Conservation (phyloP, 1,284 basidiomycete species). For the Marasmius oreades region DNA sequence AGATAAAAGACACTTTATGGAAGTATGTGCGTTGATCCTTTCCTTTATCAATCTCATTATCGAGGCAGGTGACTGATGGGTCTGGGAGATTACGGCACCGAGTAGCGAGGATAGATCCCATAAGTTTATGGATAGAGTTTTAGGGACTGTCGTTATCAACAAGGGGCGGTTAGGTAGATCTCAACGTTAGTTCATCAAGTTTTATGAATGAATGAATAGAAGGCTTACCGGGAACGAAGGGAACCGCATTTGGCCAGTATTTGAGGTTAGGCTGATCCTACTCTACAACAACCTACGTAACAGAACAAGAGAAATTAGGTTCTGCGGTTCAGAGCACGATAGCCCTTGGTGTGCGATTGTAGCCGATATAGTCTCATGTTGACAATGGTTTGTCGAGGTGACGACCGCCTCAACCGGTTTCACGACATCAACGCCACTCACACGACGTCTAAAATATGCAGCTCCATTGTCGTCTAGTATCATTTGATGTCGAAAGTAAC, state of each 20-base stretch:
- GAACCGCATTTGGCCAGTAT: neutral
- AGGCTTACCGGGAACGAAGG: neutral
- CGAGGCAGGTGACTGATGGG: conserved; percentile 34
- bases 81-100: conserved; percentile 33
- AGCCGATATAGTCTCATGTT: too few relatives aligned
- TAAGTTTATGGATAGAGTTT: conserved; percentile 44
- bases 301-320: neutral
- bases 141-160: conserved; percentile 31
- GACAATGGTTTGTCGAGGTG: too few relatives aligned
- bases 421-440: neutral
- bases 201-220: neutral
- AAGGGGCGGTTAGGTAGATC: conserved; percentile 1
- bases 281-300: neutral
- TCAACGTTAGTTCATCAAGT: neutral
- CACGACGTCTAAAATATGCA: neutral
- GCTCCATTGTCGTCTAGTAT: neutral
- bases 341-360: neutral
- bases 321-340: neutral
- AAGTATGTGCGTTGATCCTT: neutral
- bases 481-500: neutral
- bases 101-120: conserved; percentile 24
- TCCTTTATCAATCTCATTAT: conserved; percentile 29
- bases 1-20: conserved; percentile 15
- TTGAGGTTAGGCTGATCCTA: neutral
- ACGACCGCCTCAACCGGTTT: neutral